Evolutionary conservation across 345 rosid genomes (phyloP).

Genomic region (Syzygium aqueum): DNA sequence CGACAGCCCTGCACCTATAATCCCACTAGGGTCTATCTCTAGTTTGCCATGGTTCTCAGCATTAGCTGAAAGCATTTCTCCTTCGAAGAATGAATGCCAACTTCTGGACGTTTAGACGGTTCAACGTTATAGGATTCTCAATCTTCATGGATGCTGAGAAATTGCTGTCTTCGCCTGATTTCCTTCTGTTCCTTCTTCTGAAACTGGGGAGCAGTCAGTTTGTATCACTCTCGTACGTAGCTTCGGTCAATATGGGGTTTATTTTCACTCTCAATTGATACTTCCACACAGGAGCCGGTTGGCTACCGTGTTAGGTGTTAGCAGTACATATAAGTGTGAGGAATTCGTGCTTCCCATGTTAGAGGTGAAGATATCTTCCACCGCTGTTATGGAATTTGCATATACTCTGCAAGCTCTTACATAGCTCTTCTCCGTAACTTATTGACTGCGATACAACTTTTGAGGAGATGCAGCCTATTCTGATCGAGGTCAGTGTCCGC

Average conservation of each 20-base stretch:
- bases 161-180: not conserved
- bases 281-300: not conserved
- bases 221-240: not conserved
- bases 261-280: not conserved
- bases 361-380: slow-evolving; percentile 1
- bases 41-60: not conserved
- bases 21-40: not conserved
- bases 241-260: not conserved
- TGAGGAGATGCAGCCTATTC: slow-evolving; percentile 37
- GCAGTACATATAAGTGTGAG: slow-evolving; percentile 8
- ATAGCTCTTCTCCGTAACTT: slow-evolving; percentile 16
- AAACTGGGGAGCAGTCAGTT: too few relatives aligned
- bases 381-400: not conserved
- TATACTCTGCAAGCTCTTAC: slow-evolving; percentile 6
- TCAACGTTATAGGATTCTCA: not conserved
- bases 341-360: slow-evolving; percentile 4
- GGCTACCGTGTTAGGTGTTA: not conserved
- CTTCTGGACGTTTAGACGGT: slow-evolving; percentile 7
- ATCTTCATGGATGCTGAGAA: too few relatives aligned
- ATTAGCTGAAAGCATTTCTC: not conserved
- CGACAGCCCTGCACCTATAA: not conserved
- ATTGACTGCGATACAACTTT: slow-evolving; percentile 18
- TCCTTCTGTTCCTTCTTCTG: not conserved
- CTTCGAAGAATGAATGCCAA: slow-evolving; percentile 5
- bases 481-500: not conserved